Percentiles rank a stretch among this genome's conserved stretches.
Conservation (phyloP, 768 basidiomycete species). For the Pleurotus tuoliensis region DNA sequence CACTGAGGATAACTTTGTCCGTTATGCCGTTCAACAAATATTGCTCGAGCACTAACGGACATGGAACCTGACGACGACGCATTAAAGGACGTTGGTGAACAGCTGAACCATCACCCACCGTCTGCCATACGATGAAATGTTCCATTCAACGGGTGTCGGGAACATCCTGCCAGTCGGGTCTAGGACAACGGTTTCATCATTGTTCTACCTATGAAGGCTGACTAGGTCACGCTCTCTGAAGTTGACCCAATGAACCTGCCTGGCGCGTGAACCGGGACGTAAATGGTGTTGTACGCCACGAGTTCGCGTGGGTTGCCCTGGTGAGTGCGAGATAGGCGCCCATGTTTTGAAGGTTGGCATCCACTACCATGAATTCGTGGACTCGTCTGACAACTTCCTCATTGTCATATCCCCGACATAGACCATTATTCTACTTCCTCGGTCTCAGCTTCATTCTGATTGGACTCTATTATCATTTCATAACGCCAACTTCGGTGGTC, state of each 20-base stretch:
- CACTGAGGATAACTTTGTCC: constrained; percentile 53
- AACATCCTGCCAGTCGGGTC: constrained; percentile 56
- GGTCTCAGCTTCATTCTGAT: not conserved
- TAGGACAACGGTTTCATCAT: constrained; percentile 48
- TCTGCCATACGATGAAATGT: constrained; percentile 37
- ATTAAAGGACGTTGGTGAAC: too few relatives aligned
- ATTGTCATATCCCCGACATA: too few relatives aligned
- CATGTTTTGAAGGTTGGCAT: too few relatives aligned
- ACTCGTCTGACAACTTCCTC: too few relatives aligned
- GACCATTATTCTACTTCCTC: too few relatives aligned
- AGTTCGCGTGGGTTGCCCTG: too few relatives aligned
- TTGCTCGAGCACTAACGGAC: constrained; percentile 69
- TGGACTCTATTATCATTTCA: not conserved
- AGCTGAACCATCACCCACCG: constrained; percentile 27
- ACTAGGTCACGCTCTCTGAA: not conserved
- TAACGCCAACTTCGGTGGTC: not conserved
- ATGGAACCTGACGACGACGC: constrained; percentile 29
- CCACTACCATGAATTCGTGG: too few relatives aligned
- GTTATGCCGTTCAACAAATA: constrained; percentile 63
- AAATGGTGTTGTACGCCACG: too few relatives aligned
- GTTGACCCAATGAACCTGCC: too few relatives aligned
- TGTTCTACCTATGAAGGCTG: constrained; percentile 27
- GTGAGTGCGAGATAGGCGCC: too few relatives aligned
- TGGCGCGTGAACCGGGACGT: too few relatives aligned
- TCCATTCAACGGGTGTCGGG: constrained; percentile 45